Evolutionary conservation across 169 alveolate genomes (phyloP), one percentile per base, ranked within the genome.

Genomic region (Babesia microti): DNA sequence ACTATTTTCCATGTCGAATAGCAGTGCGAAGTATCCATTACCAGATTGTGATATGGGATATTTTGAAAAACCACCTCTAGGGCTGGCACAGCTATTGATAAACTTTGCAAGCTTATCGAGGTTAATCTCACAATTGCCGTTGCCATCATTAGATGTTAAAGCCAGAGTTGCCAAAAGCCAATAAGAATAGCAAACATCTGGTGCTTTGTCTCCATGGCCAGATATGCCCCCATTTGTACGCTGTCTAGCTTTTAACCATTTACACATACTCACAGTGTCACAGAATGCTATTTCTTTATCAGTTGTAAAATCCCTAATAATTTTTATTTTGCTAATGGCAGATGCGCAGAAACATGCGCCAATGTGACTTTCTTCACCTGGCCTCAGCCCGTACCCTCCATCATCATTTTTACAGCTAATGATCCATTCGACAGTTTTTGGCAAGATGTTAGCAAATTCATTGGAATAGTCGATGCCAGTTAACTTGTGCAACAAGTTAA

Each of bases 181-280:
- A 68, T 70, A 75, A 17, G 78, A 45, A 53, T 75, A 75, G 41
- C 85, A 75, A 14, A 75, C 70, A 34, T 75, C 85, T 34, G 61
- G 67, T 5, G 67, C 35, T 37, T 75, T 75, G 28, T 79, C 81
- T 0, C 61, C 68, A 6, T 81, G 35, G 11, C 85, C 85, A n/a
- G 58, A 60, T 28, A 75, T 60, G 4, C 79, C 81, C 9, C 76
- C 76, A 11, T n/a, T 14, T 37, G 14, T 6, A 7, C n/a, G 11
- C 32, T 37, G 14, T 37, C 22, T 14, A 7, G 32, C n/a, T 37
- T 7, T 37, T 37, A 7, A 12, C 6, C 17, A 41, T 4, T 41
- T n/a, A 6, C 40, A 41, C 4, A 9, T 5, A 11, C 36, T 14
- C 49, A 6, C 12, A 15, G 21, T n/a, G 23, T 11, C 5, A n/a